These are phyloP conservation scores for Neopestalotiopsis clavispora DNA, from an alignment of 2,329 filamentous ascomycete species.

Conservation along the genomic window DNA sequence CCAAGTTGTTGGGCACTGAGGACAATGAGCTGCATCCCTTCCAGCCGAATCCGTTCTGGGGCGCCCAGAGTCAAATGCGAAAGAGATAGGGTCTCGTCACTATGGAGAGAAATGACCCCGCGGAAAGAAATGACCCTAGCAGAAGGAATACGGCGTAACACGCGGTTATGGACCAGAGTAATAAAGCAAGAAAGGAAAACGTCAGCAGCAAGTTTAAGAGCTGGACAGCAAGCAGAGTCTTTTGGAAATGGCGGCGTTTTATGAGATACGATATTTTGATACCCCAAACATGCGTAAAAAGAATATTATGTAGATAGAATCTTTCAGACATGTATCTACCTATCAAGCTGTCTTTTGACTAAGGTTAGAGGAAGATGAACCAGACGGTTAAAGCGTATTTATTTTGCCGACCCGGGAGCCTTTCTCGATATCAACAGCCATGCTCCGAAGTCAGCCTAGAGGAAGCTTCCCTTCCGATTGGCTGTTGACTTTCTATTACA, in stretches of 20 bases:
- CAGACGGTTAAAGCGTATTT: too few relatives aligned
- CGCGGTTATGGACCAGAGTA: background rate
- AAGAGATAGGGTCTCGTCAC: background rate
- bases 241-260: background rate
- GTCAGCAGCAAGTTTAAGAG: background rate
- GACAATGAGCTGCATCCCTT: constrained; percentile 12
- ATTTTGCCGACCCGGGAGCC: too few relatives aligned
- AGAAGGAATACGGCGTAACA: background rate
- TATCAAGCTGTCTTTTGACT: background rate
- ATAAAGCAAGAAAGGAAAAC: background rate
- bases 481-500: too few relatives aligned
- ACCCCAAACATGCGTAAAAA: background rate
- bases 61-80: background rate
- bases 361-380: background rate
- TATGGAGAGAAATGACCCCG: background rate
- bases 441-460: too few relatives aligned
- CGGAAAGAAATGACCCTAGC: background rate
- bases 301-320: background rate
- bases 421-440: too few relatives aligned
- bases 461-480: too few relatives aligned
- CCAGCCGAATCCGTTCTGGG: constrained; percentile 16
- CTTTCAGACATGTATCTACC: background rate
- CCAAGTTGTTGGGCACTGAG: background rate
- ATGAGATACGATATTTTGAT: background rate
- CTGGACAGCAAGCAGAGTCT: background rate